Percentiles rank a stretch among this genome's conserved stretches.
Conservation (phyloP, 129 eudicot genomes). For the Pulicaria dysenterica region DNA sequence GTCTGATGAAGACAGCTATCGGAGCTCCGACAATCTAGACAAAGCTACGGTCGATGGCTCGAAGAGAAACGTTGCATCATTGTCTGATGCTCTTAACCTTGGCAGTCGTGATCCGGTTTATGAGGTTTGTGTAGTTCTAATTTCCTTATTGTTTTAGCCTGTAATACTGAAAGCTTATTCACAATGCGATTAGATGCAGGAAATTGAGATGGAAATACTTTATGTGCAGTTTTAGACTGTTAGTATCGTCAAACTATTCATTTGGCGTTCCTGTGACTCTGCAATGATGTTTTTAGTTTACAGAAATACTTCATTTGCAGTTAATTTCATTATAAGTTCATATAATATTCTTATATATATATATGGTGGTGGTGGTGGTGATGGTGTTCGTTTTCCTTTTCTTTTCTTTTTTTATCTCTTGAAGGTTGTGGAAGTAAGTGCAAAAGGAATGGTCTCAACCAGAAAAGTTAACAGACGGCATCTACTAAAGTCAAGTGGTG, state of each 20-base stretch:
- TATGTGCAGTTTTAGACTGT: not conserved
- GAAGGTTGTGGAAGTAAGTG: constrained; percentile 90
- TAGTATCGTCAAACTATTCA: too few species aligned
- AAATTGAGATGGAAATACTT: not conserved
- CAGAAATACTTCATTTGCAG: not conserved
- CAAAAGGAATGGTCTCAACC: constrained; percentile 79
- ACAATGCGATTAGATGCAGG: not conserved
- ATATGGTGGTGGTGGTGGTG: not conserved
- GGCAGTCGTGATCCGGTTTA: constrained; percentile 92
- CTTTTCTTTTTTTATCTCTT: constrained; percentile 17
- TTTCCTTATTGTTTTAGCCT: not conserved
- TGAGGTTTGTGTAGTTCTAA: constrained; percentile 55
- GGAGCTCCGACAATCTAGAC: constrained; percentile 30
- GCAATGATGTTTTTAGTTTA: not conserved
- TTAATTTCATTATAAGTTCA: not conserved
- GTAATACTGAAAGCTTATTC: not conserved
- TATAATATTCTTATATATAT: constrained; percentile 22
- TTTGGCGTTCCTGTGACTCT: not conserved
- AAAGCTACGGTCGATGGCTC: constrained; percentile 36
- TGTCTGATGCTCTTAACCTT: constrained; percentile 52
- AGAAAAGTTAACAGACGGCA: constrained; percentile 76
- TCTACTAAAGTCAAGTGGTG: constrained; percentile 92
- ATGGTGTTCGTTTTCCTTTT: too few species aligned
- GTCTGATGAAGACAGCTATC: constrained; percentile 18
- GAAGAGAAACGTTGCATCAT: constrained; percentile 39